Evolutionary conservation across 164 flowering plant genomes (phyloP).

Genomic region (Piper betle): DNA sequence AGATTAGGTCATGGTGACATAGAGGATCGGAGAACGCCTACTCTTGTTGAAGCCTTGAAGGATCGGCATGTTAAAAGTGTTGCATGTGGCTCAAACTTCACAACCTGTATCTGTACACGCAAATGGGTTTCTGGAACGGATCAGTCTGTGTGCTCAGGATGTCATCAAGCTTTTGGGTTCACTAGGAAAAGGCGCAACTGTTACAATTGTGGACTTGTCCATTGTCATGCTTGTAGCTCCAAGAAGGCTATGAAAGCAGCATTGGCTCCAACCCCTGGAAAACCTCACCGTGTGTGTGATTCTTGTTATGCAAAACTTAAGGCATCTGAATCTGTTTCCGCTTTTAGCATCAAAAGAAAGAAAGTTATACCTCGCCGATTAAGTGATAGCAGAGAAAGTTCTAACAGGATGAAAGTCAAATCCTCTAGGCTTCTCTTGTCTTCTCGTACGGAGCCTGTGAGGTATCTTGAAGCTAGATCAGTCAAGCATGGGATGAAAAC

Average conservation of each 20-base stretch:
- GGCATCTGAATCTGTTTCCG: slow-evolving; percentile 30
- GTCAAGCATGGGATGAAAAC: slow-evolving; percentile 20
- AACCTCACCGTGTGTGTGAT: slow-evolving; percentile 57
- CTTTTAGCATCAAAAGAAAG: slow-evolving; percentile 18
- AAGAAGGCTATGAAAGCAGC: slow-evolving; percentile 36
- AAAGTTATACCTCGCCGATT: slow-evolving; percentile 22
- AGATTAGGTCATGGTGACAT: slow-evolving; percentile 1
- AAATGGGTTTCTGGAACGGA: slow-evolving; percentile 47
- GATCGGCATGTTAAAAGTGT: slow-evolving; percentile 38
- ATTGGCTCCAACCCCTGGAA: slow-evolving; percentile 39
- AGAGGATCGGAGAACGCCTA: slow-evolving; percentile 39
- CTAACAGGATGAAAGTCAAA: slow-evolving; percentile 27
- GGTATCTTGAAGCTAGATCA: slow-evolving; percentile 31
- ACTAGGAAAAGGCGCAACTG: slow-evolving; percentile 26
- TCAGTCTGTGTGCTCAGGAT: slow-evolving; percentile 43
- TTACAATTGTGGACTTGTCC: slow-evolving; percentile 24
- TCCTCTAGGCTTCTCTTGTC: slow-evolving; percentile 39
- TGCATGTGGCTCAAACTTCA: slow-evolving; percentile 47
- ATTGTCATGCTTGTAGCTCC: slow-evolving; percentile 45
- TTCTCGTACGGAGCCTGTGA: slow-evolving; percentile 38
- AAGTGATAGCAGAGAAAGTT: slow-evolving; percentile 28
- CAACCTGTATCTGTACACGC: slow-evolving; percentile 41
- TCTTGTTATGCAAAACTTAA: slow-evolving; percentile 39
- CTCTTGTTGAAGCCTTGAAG: slow-evolving; percentile 39
- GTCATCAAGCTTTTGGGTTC: slow-evolving; percentile 44